phyloP scores from a whole-genome alignment of 257 asterid genomes.

The Ilex asprella region DNA sequence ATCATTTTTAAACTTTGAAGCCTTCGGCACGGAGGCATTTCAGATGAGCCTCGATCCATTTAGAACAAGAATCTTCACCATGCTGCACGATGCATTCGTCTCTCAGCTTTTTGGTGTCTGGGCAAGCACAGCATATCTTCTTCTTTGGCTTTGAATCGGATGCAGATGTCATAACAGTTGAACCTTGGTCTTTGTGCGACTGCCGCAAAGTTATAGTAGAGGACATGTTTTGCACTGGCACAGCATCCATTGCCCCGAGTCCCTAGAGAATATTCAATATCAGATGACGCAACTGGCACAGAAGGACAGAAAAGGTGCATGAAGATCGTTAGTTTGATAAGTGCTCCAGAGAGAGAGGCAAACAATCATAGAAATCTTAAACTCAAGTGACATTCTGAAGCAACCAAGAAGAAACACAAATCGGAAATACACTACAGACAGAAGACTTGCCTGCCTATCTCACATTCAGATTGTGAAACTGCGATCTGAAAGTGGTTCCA shows the following conservation, averaged over 20 bases:
- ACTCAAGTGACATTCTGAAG: too few relatives aligned
- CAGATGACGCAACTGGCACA: slow-evolving; percentile 8
- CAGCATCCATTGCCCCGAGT: slow-evolving; percentile 39
- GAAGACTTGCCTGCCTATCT: too few relatives aligned
- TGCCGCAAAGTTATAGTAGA: slow-evolving; percentile 33
- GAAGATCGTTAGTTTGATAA: too few relatives aligned
- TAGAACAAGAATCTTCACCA: slow-evolving; percentile 72
- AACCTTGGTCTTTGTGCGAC: slow-evolving; percentile 33
- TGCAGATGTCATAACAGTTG: slow-evolving; percentile 24
- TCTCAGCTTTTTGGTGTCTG: slow-evolving; percentile 76
- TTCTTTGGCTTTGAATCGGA: slow-evolving; percentile 71
- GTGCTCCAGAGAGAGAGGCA: too few relatives aligned
- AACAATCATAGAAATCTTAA: too few relatives aligned
- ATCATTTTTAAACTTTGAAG: slow-evolving; percentile 49
- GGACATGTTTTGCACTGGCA: slow-evolving; percentile 26
- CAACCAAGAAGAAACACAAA: too few relatives aligned
- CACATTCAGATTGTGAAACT: too few relatives aligned
- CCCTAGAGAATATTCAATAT: neutral
- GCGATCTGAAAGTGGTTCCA: too few relatives aligned
- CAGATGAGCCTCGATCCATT: slow-evolving; percentile 79
- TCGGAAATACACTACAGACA: too few relatives aligned
- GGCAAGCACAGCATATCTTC: slow-evolving; percentile 95
- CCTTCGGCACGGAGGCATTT: slow-evolving; percentile 90
- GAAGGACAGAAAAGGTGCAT: neutral
- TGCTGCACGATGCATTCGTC: slow-evolving; percentile 83